Percentiles rank a stretch among this genome's conserved stretches.
These are phyloP conservation scores for Eragrostis tef DNA, from an alignment of 202 grass and related monocot genomes.

Conservation along the genomic window DNA sequence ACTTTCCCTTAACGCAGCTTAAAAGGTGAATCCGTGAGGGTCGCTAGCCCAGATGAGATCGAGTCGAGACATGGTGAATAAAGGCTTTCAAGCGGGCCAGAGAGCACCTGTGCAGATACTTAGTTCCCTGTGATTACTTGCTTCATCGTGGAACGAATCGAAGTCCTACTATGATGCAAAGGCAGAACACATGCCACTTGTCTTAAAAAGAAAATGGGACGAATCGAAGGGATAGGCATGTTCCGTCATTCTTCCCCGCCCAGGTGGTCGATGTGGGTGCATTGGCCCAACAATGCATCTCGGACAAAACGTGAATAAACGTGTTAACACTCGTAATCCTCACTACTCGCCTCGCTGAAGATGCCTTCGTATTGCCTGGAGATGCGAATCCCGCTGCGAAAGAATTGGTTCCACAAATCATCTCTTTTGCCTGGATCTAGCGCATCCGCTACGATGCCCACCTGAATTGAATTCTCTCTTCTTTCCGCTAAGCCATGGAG, in stretches of 20 bases:
- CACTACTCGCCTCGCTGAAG: not conserved
- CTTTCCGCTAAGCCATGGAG: not conserved
- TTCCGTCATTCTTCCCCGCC: not conserved
- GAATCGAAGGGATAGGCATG: conserved; percentile 13
- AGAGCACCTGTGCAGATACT: not conserved
- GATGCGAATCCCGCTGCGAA: conserved; percentile 26
- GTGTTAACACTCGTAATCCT: not conserved
- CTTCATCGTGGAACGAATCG: conserved; percentile 7
- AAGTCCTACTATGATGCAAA: too few species aligned
- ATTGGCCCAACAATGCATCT: conserved; percentile 12
- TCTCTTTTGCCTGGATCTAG: conserved; percentile 9
- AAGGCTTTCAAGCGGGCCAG: conserved; percentile 10
- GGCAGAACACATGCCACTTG: too few species aligned
- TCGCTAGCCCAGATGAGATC: not conserved
- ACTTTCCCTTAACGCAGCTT: not conserved
- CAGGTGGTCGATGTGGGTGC: too few species aligned
- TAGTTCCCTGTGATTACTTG: conserved; percentile 1
- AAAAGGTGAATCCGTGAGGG: not conserved
- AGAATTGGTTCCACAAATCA: conserved; percentile 26
- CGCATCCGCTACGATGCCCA: not conserved
- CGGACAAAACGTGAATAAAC: conserved; percentile 39
- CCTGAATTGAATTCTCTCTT: not conserved
- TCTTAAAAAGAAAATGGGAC: too few species aligned
- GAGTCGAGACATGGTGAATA: not conserved
- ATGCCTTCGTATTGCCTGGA: not conserved